Evolutionary conservation across 177 flowering plant genomes (phyloP), one percentile per base, ranked within the genome.

Genomic region (Telopea speciosissima): DNA sequence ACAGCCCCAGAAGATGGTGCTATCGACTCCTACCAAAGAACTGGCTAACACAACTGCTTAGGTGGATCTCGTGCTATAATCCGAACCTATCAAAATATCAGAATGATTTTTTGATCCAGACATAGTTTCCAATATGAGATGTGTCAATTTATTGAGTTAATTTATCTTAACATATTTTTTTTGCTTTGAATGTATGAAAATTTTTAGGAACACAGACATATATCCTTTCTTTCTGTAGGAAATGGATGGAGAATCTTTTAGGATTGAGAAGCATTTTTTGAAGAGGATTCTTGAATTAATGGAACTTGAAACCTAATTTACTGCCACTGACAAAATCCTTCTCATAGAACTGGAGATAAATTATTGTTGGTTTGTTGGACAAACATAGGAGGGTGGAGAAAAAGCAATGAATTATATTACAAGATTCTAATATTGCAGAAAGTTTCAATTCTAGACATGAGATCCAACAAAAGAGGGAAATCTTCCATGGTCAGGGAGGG

Each of bases 1-100:
- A 62, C 85, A 82, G 85, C 85, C 85, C 19, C 81, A 78, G 52
- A 74, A 75, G 45, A 59, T 79, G n/a, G 76, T 78, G 17, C 58
- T 79, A 24, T 63, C 77, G 1, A 52, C 62, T 45, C 72, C 79
- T 13, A 62, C 74, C 24, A 78, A 72, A 61, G 80, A 77, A 22
- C 54, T 71, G 31, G 75, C 75, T 22, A 61, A 64, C 72, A 22
- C 79, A 13, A 67, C 62, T 22, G 72, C 77, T 16, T 81, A 79
- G 70, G 72, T 13, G n/a, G 42, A 68, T 62, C 21, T 44, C 58
- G 54, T 23, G 69, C 67, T 4, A 31, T 70, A 54, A 58, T 36
- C 31, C 17, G 62, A 31, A 64, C 61, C 24, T 33, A 24, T 21
- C 16, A n/a, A 28, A 67, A 75, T n/a, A n/a, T 19, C 56, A 62